These are phyloP conservation scores for Huiozyma naganishii DNA, from an alignment of 805 yeast species.

Conservation along the genomic window DNA sequence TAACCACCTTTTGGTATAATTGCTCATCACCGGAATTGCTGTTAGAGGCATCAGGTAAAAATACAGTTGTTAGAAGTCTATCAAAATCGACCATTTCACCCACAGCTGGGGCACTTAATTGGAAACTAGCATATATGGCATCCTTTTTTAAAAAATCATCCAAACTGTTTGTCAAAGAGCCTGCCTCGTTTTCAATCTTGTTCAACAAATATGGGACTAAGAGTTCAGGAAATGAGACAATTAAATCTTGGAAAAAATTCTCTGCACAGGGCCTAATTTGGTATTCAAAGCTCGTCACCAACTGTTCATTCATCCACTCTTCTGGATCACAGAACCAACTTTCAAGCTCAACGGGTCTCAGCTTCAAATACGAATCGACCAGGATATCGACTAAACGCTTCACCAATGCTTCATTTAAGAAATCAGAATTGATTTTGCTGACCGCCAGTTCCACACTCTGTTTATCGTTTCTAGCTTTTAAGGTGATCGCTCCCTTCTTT, in stretches of 20 bases:
- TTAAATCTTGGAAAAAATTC: constrained; percentile 66
- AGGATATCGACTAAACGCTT: constrained; percentile 53
- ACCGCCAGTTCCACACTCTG: constrained; percentile 52
- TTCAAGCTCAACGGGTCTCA: constrained; percentile 68
- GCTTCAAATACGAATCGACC: constrained; percentile 60
- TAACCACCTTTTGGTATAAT: constrained; percentile 40
- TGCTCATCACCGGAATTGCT: constrained; percentile 35
- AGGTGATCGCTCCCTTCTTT: constrained; percentile 55
- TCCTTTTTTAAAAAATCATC: constrained; percentile 61
- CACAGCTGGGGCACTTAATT: constrained; percentile 59
- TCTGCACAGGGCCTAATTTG: constrained; percentile 84
- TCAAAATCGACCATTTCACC: constrained; percentile 60
- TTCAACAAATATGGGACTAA: constrained; percentile 46
- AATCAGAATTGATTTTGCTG: constrained; percentile 37
- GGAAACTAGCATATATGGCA: constrained; percentile 73
- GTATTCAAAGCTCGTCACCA: constrained; percentile 67
- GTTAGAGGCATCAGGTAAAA: constrained; percentile 49
- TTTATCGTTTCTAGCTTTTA: constrained; percentile 56
- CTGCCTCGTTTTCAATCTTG: constrained; percentile 39
- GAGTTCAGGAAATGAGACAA: constrained; percentile 48
- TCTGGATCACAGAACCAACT: constrained; percentile 83
- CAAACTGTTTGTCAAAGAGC: constrained; percentile 22
- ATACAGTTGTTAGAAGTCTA: constrained; percentile 42
- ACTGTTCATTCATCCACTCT: constrained; percentile 82
- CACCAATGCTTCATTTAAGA: constrained; percentile 49